These are phyloP conservation scores for Linnemannia zychae DNA, from an alignment of 192 early-diverging fungal species.

Conservation along the genomic window DNA sequence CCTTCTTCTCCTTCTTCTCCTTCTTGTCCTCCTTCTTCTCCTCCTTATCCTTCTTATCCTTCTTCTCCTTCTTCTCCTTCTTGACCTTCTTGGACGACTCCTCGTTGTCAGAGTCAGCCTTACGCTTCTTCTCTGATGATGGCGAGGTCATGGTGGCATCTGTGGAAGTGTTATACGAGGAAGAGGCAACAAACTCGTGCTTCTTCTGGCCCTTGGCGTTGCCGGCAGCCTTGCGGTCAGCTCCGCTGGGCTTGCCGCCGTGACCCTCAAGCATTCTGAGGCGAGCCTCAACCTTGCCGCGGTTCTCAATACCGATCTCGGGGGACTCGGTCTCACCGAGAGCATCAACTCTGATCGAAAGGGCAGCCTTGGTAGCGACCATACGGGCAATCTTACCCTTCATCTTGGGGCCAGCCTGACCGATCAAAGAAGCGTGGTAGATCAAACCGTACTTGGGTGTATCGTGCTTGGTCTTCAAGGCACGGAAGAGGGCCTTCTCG, in stretches of 20 bases:
- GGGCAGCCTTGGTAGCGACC: conserved; percentile 92
- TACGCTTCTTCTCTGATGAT: conserved; percentile 57
- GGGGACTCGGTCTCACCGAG: conserved; percentile 83
- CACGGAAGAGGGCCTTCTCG: conserved; percentile 99
- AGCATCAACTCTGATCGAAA: conserved; percentile 93
- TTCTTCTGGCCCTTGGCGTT: conserved; percentile 74
- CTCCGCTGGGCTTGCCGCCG: conserved; percentile 62
- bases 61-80: conserved; percentile 61
- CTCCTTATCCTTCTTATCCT: conserved; percentile 60
- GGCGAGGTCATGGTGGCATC: conserved; percentile 49
- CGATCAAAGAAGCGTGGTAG: conserved; percentile 97
- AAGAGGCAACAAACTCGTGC: conserved; percentile 68
- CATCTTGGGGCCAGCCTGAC: conserved; percentile 94
- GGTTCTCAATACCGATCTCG: conserved; percentile 88
- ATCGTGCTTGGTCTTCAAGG: conserved; percentile 98
- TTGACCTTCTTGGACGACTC: conserved; percentile 59
- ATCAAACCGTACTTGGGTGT: conserved; percentile 99
- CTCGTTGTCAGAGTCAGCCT: conserved; percentile 57
- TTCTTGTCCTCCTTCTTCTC: conserved; percentile 55
- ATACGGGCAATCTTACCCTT: conserved; percentile 99
- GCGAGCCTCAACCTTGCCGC: conserved; percentile 89
- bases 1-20: conserved; percentile 56
- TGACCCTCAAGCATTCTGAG: conserved; percentile 92
- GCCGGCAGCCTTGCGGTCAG: conserved; percentile 78
- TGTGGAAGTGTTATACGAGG: conserved; percentile 62